Base-by-base conservation (phyloP, 768 basidiomycete genomes). In the Leccinum subtestaceum region DNA sequence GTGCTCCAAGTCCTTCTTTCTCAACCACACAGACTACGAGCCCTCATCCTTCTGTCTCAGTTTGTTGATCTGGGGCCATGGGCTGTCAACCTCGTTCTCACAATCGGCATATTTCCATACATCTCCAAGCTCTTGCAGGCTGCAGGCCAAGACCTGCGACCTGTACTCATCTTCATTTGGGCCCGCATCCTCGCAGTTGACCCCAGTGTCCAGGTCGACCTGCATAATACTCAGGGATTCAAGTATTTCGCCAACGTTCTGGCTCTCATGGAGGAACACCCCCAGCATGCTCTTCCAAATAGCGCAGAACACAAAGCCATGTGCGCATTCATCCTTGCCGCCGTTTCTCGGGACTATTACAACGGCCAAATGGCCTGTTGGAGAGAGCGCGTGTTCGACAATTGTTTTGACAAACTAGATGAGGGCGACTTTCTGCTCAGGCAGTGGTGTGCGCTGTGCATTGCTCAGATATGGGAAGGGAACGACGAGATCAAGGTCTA, bases 161-260 rank as follows among this genome's bases (percentile, higher is more conserved):
- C 97, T 1, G 96, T 98, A 9, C 80, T 99, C 21, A 98, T 98
- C 63, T 99, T 98, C 77, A 98, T 99, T 59, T 98, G 97, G 97
- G 91, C 96, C 3, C 84, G 97, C 21, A 98, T 99, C 62, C 83
- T 98, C 29, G 96, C 96, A 2, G 93, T 98, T n/a, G 96, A 98
- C 71, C 86, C 88, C 1, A 84, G 88, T 5, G 96, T 96, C 52
- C 96, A 98, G 70, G 81, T 86, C 19, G 96, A 98, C 67, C 78
- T 99, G 5, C 86, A 89, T 67, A 91, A 87, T 53, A 80, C 87
- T 4, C 83, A 85, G 61, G 89, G 90, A 2, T 95, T 89, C 78
- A 87, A 85, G 60, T 95, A 95, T 70, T 95, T 95, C 63, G 86
- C 91, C 23, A 82, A 84, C 29, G 86, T 94, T 31, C 80, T 95